Base-by-base conservation (phyloP, 2,329 filamentous ascomycete species). In the Cladosporium sphaerospermum region DNA sequence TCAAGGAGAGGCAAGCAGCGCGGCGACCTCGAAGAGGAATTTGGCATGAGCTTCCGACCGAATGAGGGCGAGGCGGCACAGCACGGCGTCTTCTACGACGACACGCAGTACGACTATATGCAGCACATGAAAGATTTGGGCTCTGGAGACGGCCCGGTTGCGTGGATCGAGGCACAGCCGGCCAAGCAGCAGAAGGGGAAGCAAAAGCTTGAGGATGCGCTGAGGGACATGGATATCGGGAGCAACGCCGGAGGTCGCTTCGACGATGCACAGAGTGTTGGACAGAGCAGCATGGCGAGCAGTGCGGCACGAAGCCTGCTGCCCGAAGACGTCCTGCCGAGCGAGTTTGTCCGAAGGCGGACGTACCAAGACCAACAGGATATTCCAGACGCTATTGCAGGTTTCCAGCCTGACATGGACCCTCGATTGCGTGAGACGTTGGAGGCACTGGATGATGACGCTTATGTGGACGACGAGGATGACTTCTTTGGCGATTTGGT, bases 21-120 rank as follows among this genome's bases (percentile, higher is more conserved):
- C 13, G 78, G 81, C 54, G 91, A 97, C 59, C 77, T 99, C 3
- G 87, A 95, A 57, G 69, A 74, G 45, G 81, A 85, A 67, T 84
- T 96, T 46, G 87, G 87, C 1, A 75, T 80, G 40, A 73, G 73
- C 56, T 83, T 96, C 59, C 84, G 91, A 61, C 80, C 82, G 53
- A 97, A 99, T 69, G 93, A 99, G 72, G 95, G 95, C 63, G 91
- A 99, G 73, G 93, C 95, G 8, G 93, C 95, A 61, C 88, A 88
- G 69, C 83, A 96, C 71, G 93, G 93, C 59, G 82, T 99, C 59
- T 99, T 88, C 77, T 99, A 80, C 70, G 95, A 99, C 71, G 93
- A 99, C 72, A 86, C 88, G 59, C 82, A 89, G 66, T 99, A 99
- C 73, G 93, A 99, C 72, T 99, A 99, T 74, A 99, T 99, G 93